Conservation (phyloP, 257 asterid species). For the Petunia secreta region DNA sequence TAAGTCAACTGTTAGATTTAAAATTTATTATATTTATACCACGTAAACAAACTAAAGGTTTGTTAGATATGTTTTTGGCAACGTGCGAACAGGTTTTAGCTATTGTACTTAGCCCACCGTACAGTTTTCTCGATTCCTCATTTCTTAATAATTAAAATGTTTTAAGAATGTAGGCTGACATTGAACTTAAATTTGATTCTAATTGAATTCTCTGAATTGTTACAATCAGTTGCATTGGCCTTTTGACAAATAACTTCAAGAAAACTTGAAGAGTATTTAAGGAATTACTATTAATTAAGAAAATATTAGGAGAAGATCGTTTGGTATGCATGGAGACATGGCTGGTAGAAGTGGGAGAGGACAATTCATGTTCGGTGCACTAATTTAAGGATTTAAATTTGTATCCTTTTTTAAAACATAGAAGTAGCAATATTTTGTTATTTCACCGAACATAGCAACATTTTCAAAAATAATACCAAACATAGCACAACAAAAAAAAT, state of each 20-base stretch:
- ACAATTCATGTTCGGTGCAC: no score
- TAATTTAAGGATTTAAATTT: no score
- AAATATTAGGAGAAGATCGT: neutral
- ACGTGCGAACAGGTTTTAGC: slow-evolving; percentile 31
- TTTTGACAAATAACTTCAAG: neutral
- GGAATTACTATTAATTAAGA: neutral
- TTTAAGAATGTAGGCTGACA: neutral
- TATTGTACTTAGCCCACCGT: slow-evolving; percentile 1
- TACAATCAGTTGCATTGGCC: neutral
- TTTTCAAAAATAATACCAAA: no score
- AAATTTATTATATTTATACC: neutral
- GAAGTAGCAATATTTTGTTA: no score
- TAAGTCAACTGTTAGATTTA: slow-evolving; percentile 30
- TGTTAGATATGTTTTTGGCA: neutral
- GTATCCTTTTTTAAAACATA: no score
- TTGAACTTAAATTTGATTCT: neutral
- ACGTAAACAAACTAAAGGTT: slow-evolving; percentile 2
- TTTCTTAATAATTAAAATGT: neutral
- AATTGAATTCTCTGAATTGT: neutral
- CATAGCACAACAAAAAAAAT: no score
- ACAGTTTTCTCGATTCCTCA: neutral
- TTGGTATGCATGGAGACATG: slow-evolving; percentile 18
- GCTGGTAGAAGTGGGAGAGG: neutral
- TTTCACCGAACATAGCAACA: no score
- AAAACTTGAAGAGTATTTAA: neutral